These are phyloP conservation scores for Acer negundo DNA, from an alignment of 345 rosid genomes.

Conservation along the genomic window DNA sequence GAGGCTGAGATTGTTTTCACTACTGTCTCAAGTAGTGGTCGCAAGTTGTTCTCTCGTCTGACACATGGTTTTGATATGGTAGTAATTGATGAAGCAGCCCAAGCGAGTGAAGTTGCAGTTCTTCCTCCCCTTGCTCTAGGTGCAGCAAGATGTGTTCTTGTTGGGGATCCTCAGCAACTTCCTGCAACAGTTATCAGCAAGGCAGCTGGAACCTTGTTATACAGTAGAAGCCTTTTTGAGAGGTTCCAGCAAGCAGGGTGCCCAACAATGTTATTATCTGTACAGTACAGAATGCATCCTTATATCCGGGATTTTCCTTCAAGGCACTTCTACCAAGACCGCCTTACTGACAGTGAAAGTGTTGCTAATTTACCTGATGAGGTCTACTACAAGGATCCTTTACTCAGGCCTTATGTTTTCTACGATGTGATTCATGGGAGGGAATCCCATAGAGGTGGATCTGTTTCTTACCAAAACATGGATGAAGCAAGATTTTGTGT, in stretches of 20 bases:
- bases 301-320: slow-evolving; percentile 98
- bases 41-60: slow-evolving; percentile 92
- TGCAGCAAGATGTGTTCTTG: slow-evolving; percentile 97
- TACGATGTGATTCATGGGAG: slow-evolving; percentile 92
- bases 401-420: slow-evolving; percentile 85
- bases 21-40: slow-evolving; percentile 98
- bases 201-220: slow-evolving; percentile 93
- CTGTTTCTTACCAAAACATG: slow-evolving; percentile 90
- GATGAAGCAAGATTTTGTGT: slow-evolving; percentile 96
- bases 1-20: slow-evolving; percentile 99
- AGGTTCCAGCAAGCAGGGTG: slow-evolving; percentile 98
- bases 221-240: slow-evolving; percentile 97
- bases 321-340: slow-evolving; percentile 92
- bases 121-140: slow-evolving; percentile 98
- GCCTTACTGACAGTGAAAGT: slow-evolving; percentile 94
- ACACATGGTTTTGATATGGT: slow-evolving; percentile 99
- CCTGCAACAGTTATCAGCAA: slow-evolving; percentile 99
- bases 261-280: slow-evolving; percentile 93
- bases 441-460: slow-evolving; percentile 96
- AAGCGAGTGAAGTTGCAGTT: slow-evolving; percentile 94
- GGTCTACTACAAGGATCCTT: slow-evolving; percentile 77
- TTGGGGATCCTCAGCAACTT: slow-evolving; percentile 99
- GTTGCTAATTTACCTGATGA: slow-evolving; percentile 77
- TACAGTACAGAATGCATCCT: slow-evolving; percentile 99
- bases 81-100: slow-evolving; percentile 99